Evolutionary conservation across 2,329 filamentous ascomycete genomes (phyloP).

Genomic region (Aspergillus neotritici): DNA sequence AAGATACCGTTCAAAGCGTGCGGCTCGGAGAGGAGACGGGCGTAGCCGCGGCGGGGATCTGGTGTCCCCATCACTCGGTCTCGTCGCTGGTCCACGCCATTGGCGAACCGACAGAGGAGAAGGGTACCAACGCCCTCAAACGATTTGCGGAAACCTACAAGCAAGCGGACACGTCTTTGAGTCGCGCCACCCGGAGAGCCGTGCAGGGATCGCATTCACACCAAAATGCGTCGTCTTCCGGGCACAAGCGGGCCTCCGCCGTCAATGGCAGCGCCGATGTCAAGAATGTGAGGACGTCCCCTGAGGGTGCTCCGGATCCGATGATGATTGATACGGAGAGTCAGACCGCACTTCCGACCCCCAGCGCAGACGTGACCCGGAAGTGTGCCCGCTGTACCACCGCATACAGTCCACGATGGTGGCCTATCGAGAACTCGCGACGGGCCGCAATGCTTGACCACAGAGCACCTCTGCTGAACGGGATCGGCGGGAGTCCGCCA

Average conservation of each 20-base stretch:
- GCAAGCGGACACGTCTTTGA: constrained; percentile 84
- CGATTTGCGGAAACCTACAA: constrained; percentile 87
- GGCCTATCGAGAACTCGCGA: constrained; percentile 52
- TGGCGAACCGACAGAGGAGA: constrained; percentile 65
- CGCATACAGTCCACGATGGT: constrained; percentile 52
- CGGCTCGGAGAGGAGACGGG: constrained; percentile 76
- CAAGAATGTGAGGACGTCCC: constrained; percentile 15
- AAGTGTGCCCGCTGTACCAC: constrained; percentile 39
- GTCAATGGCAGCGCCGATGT: constrained; percentile 35
- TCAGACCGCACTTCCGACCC: constrained; percentile 14
- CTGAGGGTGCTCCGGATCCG: constrained; percentile 22
- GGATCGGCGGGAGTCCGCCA: constrained; percentile 20
- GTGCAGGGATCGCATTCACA: constrained; percentile 53
- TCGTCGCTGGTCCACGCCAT: constrained; percentile 72
- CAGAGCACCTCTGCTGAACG: constrained; percentile 34
- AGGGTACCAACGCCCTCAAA: constrained; percentile 74
- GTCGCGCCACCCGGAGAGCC: constrained; percentile 88
- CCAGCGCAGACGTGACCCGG: constrained; percentile 19
- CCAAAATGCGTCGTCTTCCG: constrained; percentile 24
- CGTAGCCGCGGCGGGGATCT: constrained; percentile 75
- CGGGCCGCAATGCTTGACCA: constrained; percentile 47
- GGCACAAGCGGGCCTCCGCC: constrained; percentile 54
- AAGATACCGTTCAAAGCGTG: constrained; percentile 73
- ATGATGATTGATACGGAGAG: constrained; percentile 29
- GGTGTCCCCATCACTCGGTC: constrained; percentile 83